Evolutionary conservation across 768 basidiomycete genomes (phyloP).

Genomic region (Albatrellus ellisii): DNA sequence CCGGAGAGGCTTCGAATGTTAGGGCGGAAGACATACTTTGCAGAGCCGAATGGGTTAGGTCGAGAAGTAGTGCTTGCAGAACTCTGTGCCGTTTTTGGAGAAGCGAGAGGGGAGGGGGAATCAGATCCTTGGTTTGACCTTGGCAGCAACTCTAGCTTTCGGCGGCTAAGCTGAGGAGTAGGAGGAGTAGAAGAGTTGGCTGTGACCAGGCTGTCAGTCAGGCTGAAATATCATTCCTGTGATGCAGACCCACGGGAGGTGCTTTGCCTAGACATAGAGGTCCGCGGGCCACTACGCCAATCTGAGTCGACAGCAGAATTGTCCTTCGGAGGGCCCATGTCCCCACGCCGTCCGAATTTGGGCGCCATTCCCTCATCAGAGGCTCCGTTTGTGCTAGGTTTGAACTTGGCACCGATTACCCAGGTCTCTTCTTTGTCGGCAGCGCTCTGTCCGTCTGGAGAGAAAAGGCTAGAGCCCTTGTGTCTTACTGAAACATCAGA

Average conservation of each 20-base stretch:
- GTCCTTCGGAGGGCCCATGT: conserved; percentile 41
- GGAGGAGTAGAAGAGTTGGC: conserved; percentile 66
- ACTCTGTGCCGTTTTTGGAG: conserved; percentile 53
- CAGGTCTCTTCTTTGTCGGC: conserved; percentile 77
- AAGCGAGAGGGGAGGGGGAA: conserved; percentile 63
- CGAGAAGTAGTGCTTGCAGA: conserved; percentile 25
- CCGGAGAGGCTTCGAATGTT: not conserved
- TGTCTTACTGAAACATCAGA: conserved; percentile 36
- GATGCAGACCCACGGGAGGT: conserved; percentile 47
- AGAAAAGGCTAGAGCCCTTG: conserved; percentile 42
- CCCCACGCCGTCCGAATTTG: conserved; percentile 27
- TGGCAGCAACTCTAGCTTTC: conserved; percentile 79
- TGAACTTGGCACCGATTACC: conserved; percentile 66
- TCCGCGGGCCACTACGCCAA: conserved; percentile 48
- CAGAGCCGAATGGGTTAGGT: conserved; percentile 79
- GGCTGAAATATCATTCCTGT: too few species aligned
- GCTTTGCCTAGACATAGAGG: conserved; percentile 28
- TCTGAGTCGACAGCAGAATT: conserved; percentile 35
- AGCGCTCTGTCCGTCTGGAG: conserved; percentile 26
- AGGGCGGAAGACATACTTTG: conserved; percentile 37
- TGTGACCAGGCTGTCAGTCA: conserved; percentile 19
- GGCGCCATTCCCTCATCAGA: conserved; percentile 16
- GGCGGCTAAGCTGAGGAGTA: conserved; percentile 66
- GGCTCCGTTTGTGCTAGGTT: conserved; percentile 32
- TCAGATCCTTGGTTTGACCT: conserved; percentile 56